Base-by-base conservation (phyloP, 352 stramenopile species). In the Globisporangium echinulatum region DNA sequence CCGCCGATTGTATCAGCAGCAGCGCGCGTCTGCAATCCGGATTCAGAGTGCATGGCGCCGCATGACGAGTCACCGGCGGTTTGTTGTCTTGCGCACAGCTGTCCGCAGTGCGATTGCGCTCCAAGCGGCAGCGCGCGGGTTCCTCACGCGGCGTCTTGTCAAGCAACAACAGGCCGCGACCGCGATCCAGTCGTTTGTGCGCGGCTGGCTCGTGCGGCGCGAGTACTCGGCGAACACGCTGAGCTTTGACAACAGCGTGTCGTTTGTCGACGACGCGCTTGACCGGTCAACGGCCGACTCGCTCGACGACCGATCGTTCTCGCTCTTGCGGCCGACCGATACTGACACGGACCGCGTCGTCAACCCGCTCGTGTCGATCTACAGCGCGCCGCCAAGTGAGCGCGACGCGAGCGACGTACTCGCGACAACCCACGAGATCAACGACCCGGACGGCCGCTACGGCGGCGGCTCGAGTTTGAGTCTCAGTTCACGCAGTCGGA, bases 231-330 rank as follows among this genome's bases (percentile, higher is more conserved):
- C 79, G 0, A 91, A 90, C 61, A 92, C 83, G 1, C 56, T 92
- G 51, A 92, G 82, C 56, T 90, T 92, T 37, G 79, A 88, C 13
- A 76, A 82, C 15, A 80, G 90, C 49, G 80, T 90, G 10, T 92
- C 82, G 5, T 92, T 79, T 39, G 82, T 92, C 33, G 82, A 79
- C 3, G 79, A 91, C 8, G 79, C 89, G 7, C 25, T 33, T 33
- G 25, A 33, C 25, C 52, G 62, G 13, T 72, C 69, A 13, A 75
- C 72, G 0, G 79, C 75, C 13, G 77, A 77, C 38, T 84, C 75
- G 39, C 62, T 87, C n/a, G 75, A 71, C 0, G 70, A 75, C 49
- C 11, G 43, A 5, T 88, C 79, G 3, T 74, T 82, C 47, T 76
- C 69, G 9, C 25, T 68, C 9, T 44, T 55, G 8, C 62, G 54